These are phyloP conservation scores for Ceratocystis variospora DNA, from an alignment of 2,329 filamentous ascomycete species.

Conservation along the genomic window DNA sequence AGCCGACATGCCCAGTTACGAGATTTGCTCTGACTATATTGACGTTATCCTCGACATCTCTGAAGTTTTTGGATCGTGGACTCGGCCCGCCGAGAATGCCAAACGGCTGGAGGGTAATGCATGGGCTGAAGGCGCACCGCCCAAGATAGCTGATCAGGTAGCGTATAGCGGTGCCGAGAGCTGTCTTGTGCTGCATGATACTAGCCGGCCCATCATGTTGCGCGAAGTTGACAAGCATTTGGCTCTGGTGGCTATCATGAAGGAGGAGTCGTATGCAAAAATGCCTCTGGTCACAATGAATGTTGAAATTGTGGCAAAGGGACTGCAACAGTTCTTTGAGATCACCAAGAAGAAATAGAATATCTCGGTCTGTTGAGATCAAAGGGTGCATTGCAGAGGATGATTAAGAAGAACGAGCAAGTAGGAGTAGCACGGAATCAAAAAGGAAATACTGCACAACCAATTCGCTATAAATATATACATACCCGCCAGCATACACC, in stretches of 20 bases:
- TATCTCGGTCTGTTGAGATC: neutral
- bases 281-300: constrained; percentile 81
- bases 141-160: constrained; percentile 48
- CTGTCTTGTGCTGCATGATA: constrained; percentile 52
- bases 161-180: constrained; percentile 54
- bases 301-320: constrained; percentile 66
- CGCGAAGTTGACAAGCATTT: constrained; percentile 61
- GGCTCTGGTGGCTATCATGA: constrained; percentile 74
- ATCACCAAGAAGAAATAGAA: constrained; percentile 44
- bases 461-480: neutral
- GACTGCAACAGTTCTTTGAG: constrained; percentile 65
- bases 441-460: neutral
- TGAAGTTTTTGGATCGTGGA: constrained; percentile 78
- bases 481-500: neutral
- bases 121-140: constrained; percentile 35
- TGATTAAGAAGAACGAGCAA: neutral
- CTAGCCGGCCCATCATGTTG: constrained; percentile 50
- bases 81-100: constrained; percentile 41
- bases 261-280: constrained; percentile 69
- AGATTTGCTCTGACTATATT: constrained; percentile 97
- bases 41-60: constrained; percentile 96
- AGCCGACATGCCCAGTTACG: constrained; percentile 88
- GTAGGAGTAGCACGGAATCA: neutral
- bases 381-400: neutral
- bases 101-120: constrained; percentile 44